Evolutionary conservation across 208 protist species (phyloP).

Genomic region (Trypanosoma scelopori): DNA sequence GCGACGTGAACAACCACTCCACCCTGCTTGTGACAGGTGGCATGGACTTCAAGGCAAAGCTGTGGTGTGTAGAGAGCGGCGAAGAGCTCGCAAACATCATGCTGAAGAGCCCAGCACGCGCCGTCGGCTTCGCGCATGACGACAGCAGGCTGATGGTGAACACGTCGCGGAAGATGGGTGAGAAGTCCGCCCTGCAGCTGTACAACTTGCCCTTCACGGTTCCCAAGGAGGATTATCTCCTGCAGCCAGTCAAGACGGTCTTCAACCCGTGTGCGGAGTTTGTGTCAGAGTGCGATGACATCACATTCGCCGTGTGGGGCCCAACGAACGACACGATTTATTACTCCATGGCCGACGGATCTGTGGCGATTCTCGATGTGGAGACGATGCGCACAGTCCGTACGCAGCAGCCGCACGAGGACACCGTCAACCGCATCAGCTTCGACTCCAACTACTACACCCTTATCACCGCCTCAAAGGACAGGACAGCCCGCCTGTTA

Average conservation of each 20-base stretch:
- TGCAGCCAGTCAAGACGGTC: conserved; percentile 53
- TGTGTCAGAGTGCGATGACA: conserved; percentile 43
- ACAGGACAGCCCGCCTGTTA: conserved; percentile 94
- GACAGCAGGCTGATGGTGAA: conserved; percentile 90
- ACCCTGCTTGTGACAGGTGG: conserved; percentile 85
- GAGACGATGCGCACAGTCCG: conserved; percentile 82
- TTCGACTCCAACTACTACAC: conserved; percentile 90
- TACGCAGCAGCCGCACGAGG: conserved; percentile 66
- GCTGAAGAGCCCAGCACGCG: conserved; percentile 64
- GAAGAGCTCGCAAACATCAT: conserved; percentile 72
- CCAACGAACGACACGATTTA: conserved; percentile 96
- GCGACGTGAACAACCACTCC: conserved; percentile 92
- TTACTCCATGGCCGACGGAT: conserved; percentile 91
- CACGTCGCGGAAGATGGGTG: conserved; percentile 85
- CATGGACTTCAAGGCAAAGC: conserved; percentile 65
- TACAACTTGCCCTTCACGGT: conserved; percentile 85
- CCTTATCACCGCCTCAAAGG: conserved; percentile 93
- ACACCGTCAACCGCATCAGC: conserved; percentile 77
- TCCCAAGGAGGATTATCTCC: conserved; percentile 54
- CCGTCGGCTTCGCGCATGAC: conserved; percentile 88
- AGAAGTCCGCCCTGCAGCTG: conserved; percentile 82
- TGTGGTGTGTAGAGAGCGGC: conserved; percentile 94
- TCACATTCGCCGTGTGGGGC: conserved; percentile 94
- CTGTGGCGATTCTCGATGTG: conserved; percentile 92
- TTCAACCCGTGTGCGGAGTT: conserved; percentile 68